Evolutionary conservation across 345 rosid species (phyloP), one percentile per base, ranked within the genome.

Genomic region (Combretum micranthum): DNA sequence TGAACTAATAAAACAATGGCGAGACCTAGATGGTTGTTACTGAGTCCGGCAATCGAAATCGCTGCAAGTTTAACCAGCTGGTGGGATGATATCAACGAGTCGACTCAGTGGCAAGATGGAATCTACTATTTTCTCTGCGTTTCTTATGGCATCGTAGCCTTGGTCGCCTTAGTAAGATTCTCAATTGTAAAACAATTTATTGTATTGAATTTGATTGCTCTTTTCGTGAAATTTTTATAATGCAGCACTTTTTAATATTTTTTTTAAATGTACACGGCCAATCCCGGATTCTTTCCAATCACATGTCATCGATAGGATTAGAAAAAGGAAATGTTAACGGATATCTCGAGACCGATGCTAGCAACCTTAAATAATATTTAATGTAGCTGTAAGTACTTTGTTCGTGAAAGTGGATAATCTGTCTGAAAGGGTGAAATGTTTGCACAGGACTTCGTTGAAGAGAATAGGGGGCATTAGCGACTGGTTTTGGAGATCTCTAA

Each of bases 31-130:
- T 47, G 19, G 71, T 42, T 4, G 56, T 37, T 0, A 5, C 39
- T 53, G 45, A 20, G 42, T 15, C 21, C 58, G 18, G 53, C 65
- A 26, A 18, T 59, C 17, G 57, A 44, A 20, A 8, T 61, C 9
- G 50, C 25, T 20, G 50, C 51, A 16, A 2, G 39, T 47, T 53
- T 50, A 32, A 42, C 69, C 32, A 48, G 55, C 61, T 78, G 83
- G 83, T 78, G 83, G 83, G 72, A 69, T 13, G 73, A 75, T 46
- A 69, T 78, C 69, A 72, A 78, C 49, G 80, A 69, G 44, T 71
- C 80, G 17, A 43, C 62, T 47, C 69, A 47, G 60, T 78, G 79
- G 77, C 83, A 78, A 54, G 83, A 78, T 60, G 83, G 64, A 37
- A 59, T 78, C 58, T 78, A 75, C 63, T 78, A 52, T 62, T 60